Evolutionary conservation across 371 early-diverging fungal species (phyloP).

Genomic region (Circinella minor): DNA sequence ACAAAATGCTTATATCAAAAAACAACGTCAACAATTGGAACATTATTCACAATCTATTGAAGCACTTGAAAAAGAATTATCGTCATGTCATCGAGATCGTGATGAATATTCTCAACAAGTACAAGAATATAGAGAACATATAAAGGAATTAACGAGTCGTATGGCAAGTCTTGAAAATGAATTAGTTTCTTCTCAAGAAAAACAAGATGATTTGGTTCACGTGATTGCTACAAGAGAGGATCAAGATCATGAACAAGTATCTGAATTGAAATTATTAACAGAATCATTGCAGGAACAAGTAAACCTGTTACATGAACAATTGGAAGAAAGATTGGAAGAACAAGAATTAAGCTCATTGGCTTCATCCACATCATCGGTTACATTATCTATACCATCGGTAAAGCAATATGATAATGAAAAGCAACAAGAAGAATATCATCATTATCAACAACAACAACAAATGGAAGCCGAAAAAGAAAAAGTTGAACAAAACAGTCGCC

Average conservation of each 20-base stretch:
- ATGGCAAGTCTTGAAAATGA: constrained; percentile 17
- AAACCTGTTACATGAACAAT: constrained; percentile 1
- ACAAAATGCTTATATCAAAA: background rate
- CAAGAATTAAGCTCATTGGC: too few relatives aligned
- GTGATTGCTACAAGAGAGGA: background rate
- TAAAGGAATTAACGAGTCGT: constrained; percentile 5
- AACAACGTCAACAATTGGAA: background rate
- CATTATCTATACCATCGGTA: background rate
- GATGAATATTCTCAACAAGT: constrained; percentile 8
- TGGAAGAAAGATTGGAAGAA: background rate
- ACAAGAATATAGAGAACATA: constrained; percentile 1
- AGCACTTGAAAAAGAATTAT: background rate
- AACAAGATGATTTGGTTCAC: constrained; percentile 7
- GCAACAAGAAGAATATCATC: background rate
- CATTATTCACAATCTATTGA: background rate
- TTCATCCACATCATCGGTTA: too few relatives aligned
- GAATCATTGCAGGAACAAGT: constrained; percentile 5
- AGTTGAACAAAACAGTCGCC: background rate
- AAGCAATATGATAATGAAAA: background rate
- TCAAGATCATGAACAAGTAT: background rate
- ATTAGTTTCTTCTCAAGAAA: background rate
- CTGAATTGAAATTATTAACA: background rate
- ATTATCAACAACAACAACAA: background rate
- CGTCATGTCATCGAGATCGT: constrained; percentile 5
- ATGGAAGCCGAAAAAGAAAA: background rate